Evolutionary conservation across 441 rosid genomes (phyloP).

Genomic region (Eutrema salsugineum): DNA sequence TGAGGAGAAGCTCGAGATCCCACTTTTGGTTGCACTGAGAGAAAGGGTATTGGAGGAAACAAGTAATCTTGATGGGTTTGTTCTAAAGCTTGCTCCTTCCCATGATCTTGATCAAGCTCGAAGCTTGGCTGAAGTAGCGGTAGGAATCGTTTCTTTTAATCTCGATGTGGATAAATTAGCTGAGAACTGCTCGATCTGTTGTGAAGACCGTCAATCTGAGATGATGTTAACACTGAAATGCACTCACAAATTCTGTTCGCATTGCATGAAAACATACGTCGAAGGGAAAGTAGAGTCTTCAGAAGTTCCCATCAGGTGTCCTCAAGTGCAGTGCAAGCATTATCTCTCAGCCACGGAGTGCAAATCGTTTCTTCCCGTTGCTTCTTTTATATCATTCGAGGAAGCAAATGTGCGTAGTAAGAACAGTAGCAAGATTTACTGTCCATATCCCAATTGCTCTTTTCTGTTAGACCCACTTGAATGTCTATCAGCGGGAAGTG

Average conservation of each 20-base stretch:
- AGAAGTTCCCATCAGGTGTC: constrained; percentile 86
- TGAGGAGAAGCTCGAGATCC: constrained; percentile 60
- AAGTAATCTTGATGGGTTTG: constrained; percentile 60
- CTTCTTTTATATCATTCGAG: constrained; percentile 53
- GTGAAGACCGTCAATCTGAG: constrained; percentile 65
- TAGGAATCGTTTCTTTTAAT: constrained; percentile 66
- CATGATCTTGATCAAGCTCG: constrained; percentile 54
- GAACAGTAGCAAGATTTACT: constrained; percentile 65
- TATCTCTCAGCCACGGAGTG: constrained; percentile 58
- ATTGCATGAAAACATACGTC: constrained; percentile 79
- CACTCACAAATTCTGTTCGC: constrained; percentile 91
- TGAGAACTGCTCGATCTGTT: constrained; percentile 79
- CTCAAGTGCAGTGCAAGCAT: constrained; percentile 81
- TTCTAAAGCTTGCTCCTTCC: constrained; percentile 55
- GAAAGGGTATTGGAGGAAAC: constrained; percentile 70
- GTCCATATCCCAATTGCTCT: constrained; percentile 90
- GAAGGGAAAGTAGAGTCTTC: constrained; percentile 77
- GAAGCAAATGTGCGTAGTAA: constrained; percentile 52
- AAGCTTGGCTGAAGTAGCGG: constrained; percentile 71
- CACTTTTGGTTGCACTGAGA: constrained; percentile 70
- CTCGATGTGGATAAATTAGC: constrained; percentile 35
- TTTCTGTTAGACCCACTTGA: constrained; percentile 69
- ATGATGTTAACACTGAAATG: constrained; percentile 86
- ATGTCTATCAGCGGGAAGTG: constrained; percentile 50
- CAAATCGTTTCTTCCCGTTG: constrained; percentile 65